Percentiles rank a stretch among this genome's conserved stretches.
Conservation (phyloP, 495 filamentous ascomycete species). For the Aspergillus steynii region DNA sequence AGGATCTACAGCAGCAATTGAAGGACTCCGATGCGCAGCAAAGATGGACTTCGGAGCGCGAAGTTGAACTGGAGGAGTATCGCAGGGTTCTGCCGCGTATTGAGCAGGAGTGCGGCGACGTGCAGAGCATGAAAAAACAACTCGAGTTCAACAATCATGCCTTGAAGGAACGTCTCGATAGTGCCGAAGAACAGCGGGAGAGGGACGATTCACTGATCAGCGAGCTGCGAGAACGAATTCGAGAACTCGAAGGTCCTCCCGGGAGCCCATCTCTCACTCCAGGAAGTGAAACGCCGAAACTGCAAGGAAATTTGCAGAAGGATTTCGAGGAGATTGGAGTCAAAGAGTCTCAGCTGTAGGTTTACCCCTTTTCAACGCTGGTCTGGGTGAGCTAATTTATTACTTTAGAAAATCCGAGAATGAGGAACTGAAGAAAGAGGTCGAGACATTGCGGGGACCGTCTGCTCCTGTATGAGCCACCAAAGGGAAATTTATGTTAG, state of each 20-base stretch:
- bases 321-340: conserved; percentile 48
- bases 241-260: conserved; percentile 49
- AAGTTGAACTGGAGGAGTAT: conserved; percentile 61
- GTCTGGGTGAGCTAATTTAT: conserved; percentile 17
- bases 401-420: conserved; percentile 42
- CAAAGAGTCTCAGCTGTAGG: conserved; percentile 44
- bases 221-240: conserved; percentile 54
- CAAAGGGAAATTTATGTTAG: neutral
- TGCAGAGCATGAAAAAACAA: conserved; percentile 55
- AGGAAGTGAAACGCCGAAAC: conserved; percentile 39
- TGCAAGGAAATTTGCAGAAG: conserved; percentile 47
- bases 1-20: conserved; percentile 55
- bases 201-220: conserved; percentile 55
- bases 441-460: conserved; percentile 37
- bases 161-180: conserved; percentile 53
- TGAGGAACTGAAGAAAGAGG: conserved; percentile 43
- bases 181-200: conserved; percentile 55
- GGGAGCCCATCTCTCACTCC: conserved; percentile 41
- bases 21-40: conserved; percentile 54
- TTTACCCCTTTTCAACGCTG: conserved; percentile 7
- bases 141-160: conserved; percentile 60
- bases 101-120: conserved; percentile 62
- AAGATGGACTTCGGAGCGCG: conserved; percentile 44
- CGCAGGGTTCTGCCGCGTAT: conserved; percentile 56
- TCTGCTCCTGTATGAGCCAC: conserved; percentile 26